Evolutionary conservation across 306 rosid species (phyloP).

Genomic region (Senna siamea): DNA sequence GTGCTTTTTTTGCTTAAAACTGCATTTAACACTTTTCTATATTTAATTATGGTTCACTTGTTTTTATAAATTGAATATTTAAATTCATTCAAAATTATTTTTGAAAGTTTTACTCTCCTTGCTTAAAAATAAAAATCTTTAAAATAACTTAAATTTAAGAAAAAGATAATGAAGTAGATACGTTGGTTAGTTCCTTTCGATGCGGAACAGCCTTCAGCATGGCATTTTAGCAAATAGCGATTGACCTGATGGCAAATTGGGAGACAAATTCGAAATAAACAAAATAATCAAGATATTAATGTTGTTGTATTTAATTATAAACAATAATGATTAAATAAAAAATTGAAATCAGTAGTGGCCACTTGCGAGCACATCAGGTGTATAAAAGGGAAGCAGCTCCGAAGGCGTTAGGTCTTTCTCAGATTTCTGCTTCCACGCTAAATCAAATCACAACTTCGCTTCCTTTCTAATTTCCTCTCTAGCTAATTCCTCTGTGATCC

Average conservation of each 20-base stretch:
- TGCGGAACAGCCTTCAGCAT: neutral
- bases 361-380: neutral
- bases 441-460: neutral
- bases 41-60: too few relatives aligned
- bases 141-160: too few relatives aligned
- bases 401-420: neutral
- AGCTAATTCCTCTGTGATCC: neutral
- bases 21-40: too few relatives aligned
- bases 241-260: neutral
- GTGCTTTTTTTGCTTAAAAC: too few relatives aligned
- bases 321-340: too few relatives aligned
- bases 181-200: too few relatives aligned
- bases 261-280: neutral
- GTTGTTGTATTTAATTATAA: neutral
- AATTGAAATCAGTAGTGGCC: neutral
- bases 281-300: too few relatives aligned
- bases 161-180: too few relatives aligned
- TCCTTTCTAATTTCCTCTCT: neutral
- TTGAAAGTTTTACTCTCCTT: too few relatives aligned
- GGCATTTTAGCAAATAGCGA: neutral
- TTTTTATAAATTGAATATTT: too few relatives aligned
- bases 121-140: too few relatives aligned
- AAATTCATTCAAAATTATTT: too few relatives aligned
- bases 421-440: conserved; percentile 11
- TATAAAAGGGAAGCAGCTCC: conserved; percentile 26